Conservation (phyloP, 805 yeast species). For the Candida jianshihensis region DNA sequence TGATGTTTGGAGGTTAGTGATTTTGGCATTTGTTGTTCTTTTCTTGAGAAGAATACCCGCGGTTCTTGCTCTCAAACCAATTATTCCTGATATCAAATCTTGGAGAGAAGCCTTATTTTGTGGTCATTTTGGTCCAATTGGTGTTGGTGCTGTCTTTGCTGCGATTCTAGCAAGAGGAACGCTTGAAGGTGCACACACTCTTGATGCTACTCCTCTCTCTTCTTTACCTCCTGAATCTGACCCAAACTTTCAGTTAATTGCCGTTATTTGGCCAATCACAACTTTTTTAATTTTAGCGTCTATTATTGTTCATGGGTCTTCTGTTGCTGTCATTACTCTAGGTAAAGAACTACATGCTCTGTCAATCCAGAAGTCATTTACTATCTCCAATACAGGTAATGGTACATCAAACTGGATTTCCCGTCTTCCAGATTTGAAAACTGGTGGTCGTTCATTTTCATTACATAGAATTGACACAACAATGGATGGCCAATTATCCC, state of each 20-base stretch:
- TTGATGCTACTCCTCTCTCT: conserved; percentile 50
- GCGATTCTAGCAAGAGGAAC: conserved; percentile 72
- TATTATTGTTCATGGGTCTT: conserved; percentile 39
- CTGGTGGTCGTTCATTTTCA: conserved; percentile 67
- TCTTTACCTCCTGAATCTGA: conserved; percentile 38
- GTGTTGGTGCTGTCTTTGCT: conserved; percentile 89
- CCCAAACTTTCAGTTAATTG: conserved; percentile 52
- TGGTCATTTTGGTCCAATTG: conserved; percentile 95
- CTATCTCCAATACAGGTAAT: conserved; percentile 54
- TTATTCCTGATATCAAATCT: conserved; percentile 79
- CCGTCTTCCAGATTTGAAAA: conserved; percentile 63
- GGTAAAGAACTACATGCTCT: conserved; percentile 88
- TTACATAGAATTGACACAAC: conserved; percentile 76
- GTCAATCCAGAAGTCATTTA: conserved; percentile 87
- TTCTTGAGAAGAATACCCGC: conserved; percentile 80
- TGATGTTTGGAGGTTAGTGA: conserved; percentile 70
- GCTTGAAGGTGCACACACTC: conserved; percentile 46
- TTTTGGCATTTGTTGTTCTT: conserved; percentile 67
- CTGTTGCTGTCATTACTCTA: conserved; percentile 32
- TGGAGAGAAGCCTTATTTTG: conserved; percentile 94
- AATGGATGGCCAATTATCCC: conserved; percentile 20
- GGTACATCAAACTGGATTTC: conserved; percentile 69
- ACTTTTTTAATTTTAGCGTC: conserved; percentile 77
- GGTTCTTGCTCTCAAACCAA: conserved; percentile 62
- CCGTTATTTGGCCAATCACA: conserved; percentile 74